Evolutionary conservation across 2,329 filamentous ascomycete species (phyloP), one percentile per base, ranked within the genome.

Genomic region (Escovopsis sp.): DNA sequence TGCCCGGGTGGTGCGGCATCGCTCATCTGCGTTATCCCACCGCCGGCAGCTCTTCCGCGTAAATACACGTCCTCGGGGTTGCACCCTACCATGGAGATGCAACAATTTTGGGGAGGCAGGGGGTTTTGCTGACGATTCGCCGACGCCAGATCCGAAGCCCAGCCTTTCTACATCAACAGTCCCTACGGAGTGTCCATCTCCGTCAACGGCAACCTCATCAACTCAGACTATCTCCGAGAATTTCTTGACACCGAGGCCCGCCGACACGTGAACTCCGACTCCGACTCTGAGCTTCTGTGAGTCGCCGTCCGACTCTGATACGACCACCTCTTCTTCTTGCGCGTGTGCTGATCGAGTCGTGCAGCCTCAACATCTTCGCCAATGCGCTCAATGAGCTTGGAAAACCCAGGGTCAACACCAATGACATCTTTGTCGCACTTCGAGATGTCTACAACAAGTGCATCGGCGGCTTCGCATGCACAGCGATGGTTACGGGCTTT

Each of bases 1-100:
- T 35, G 33, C 10, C 10, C 18, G 33, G 33, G 6, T 12, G 18
- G 12, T 12, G 12, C 12, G 33, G 33, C 40, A 72, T 94, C 46
- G 82, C 77, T 36, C 88, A 95, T 61, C 63, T 95, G 51, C 73
- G 88, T 59, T 95, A 95, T 62, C 88, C 88, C 10, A 95, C 88
- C 7, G 83, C 84, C 11, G 88, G 88, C 44, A 91, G 51, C 15
- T 15, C 15, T 15, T 69, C 66, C 44, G 63, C 60, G 55, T 59
- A 56, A 32, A 55, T 55, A 33, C 15, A 23, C 15, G 26, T 39
- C 18, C 12, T 9, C 34, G 30, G 18, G 10, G 11, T 8, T 23
- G 26, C 11, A 10, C 33, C 19, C 18, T 45, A 36, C 32, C 33
- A 15, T 36, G 19, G 32, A 32, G 36, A 39, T 28, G 19, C 7